Evolutionary conservation across 129 eudicot genomes (phyloP).

Genomic region (Mikania micrantha): DNA sequence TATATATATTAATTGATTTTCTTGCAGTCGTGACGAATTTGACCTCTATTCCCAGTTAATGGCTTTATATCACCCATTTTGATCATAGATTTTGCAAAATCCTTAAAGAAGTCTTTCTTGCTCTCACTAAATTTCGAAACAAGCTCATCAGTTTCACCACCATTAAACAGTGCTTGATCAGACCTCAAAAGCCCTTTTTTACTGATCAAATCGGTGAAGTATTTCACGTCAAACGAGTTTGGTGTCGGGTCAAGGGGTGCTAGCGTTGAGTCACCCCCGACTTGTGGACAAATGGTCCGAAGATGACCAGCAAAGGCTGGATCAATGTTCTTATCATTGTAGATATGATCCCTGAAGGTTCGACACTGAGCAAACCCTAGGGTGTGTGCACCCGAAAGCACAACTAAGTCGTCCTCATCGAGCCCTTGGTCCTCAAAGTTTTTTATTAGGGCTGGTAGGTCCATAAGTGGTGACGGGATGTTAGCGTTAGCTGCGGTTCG

Average conservation of each 20-base stretch:
- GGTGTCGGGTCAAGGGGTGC: slow-evolving; percentile 38
- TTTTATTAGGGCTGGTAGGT: slow-evolving; percentile 12
- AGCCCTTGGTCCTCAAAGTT: slow-evolving; percentile 40
- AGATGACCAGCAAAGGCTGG: slow-evolving; percentile 14
- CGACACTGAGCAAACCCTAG: slow-evolving; percentile 23
- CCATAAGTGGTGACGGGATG: slow-evolving; percentile 29
- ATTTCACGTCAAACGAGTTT: slow-evolving; percentile 15
- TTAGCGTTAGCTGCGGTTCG: slow-evolving; percentile 8
- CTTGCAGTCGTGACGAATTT: slow-evolving; percentile 4
- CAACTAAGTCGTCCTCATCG: slow-evolving; percentile 46
- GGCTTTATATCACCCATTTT: slow-evolving; percentile 31
- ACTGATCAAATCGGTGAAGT: slow-evolving; percentile 25
- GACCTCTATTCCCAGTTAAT: slow-evolving; percentile 25
- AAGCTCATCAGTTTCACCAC: slow-evolving; percentile 17
- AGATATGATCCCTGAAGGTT: slow-evolving; percentile 13
- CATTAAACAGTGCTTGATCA: slow-evolving; percentile 30
- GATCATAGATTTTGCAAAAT: slow-evolving; percentile 33
- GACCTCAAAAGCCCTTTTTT: slow-evolving; percentile 27
- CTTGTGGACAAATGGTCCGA: slow-evolving; percentile 21
- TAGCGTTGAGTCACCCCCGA: slow-evolving; percentile 16
- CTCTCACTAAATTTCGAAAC: slow-evolving; percentile 19
- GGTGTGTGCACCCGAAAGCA: slow-evolving; percentile 51
- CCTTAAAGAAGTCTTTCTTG: neutral
- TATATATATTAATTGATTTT: neutral
- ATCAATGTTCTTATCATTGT: slow-evolving; percentile 24